phyloP scores from a whole-genome alignment of 139 green algal species.

The Chlamydomonas applanata region DNA sequence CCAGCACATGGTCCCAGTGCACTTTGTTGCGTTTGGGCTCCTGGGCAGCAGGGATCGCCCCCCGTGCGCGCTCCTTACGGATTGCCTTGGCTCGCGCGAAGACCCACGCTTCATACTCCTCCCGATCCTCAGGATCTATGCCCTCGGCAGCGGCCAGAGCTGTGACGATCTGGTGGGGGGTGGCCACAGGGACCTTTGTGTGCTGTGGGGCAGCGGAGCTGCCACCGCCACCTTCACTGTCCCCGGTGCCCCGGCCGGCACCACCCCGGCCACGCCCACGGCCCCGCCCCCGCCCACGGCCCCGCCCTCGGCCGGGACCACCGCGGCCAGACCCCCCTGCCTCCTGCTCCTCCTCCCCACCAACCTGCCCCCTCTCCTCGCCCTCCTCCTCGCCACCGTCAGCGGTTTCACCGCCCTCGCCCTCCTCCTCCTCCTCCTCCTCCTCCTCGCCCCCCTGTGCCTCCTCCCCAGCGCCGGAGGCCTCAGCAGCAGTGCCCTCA shows the following conservation, averaged over 20 bases:
- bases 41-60: neutral
- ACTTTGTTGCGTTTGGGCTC: slow-evolving; percentile 65
- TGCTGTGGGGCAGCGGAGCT: neutral
- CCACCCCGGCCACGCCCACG: neutral
- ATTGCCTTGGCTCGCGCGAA: slow-evolving; percentile 2
- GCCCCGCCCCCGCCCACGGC: neutral
- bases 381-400: neutral
- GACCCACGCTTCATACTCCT: slow-evolving; percentile 9
- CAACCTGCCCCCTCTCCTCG: neutral
- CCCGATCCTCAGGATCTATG: neutral
- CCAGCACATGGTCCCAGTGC: slow-evolving; percentile 94
- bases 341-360: slow-evolving; percentile 8
- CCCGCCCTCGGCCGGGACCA: neutral
- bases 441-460: neutral
- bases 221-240: neutral
- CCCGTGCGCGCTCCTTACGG: neutral
- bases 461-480: neutral
- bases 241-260: neutral
- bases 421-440: neutral
- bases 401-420: neutral
- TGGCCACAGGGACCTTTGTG: neutral
- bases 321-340: neutral
- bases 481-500: neutral
- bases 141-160: neutral
- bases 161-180: neutral